Evolutionary conservation across 2,329 filamentous ascomycete species (phyloP), one percentile per base, ranked within the genome.

Genomic region (Claviceps pazoutovae): DNA sequence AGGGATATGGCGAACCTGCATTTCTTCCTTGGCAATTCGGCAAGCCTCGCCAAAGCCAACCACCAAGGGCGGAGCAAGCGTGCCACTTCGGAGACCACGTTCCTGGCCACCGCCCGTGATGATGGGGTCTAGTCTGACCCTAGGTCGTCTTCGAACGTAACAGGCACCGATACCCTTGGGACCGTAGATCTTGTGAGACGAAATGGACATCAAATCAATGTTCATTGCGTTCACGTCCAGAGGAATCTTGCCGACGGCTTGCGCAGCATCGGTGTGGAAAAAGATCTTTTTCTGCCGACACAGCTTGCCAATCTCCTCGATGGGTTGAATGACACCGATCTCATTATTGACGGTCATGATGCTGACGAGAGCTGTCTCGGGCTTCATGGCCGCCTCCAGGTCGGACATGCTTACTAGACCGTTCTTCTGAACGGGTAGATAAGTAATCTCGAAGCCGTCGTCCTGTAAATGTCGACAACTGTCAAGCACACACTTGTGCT

Each of bases 321-420:
- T 71, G 1, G 93, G 93, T 69, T 98, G 93, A 53, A 98, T 94
- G n/a, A 98, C 93, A 63, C 93, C 93, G 62, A 98, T 97, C 71
- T 98, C 93, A 68, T 98, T 98, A 75, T 98, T 98, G 62, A 98
- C 93, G 1, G 93, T 83, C 93, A 98, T 98, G 68, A 98, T 87
- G 64, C 90, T 96, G 68, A 97, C 90, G 34, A 98, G 73, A 44
- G 82, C 83, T 14, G 93, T 98, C 55, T 97, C 90, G 0, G 90
- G 90, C 55, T 86, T 82, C 56, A 98, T 94, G 23, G 91, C 88
- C 21, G 83, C 86, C 70, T 94, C 86, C 34, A 98, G 79, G 59
- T 93, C 81, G 43, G 86, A 78, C 74, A 98, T 79, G 58, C 84
- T 79, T 61, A 98, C 75, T 58, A 97, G 72, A n/a, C 93, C 93